Base-by-base conservation (phyloP, 805 yeast genomes). In the Yarrowia yakushimensis region DNA sequence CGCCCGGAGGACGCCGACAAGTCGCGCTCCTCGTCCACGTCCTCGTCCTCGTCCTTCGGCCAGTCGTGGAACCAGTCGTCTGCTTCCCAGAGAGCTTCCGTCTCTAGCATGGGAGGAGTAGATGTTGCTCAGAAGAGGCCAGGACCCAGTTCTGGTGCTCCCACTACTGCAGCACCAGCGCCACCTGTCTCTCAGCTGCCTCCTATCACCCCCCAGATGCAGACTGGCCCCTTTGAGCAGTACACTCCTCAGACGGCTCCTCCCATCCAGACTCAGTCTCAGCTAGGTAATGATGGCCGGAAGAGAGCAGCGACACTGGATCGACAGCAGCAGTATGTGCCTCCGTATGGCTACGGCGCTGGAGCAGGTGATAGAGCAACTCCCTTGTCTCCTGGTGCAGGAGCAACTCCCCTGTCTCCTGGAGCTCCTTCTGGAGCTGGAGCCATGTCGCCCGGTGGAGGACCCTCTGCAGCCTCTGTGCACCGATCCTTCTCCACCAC, bases 291-390 rank as follows among this genome's bases (percentile, higher is more conserved):
- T 1, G 61, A 39, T 10, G 61, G 61, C n/a, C 48, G 61, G 0
- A 55, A 41, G 23, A n/a, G 61, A n/a, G 61, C 61, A 13, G 61
- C 61, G 3, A 55, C 61, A 0, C 36, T 55, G 17, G 61, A 55
- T 10, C 12, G 61, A 10, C 59, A 52, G 59, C 59, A 52, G 43
- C 59, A 52, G 59, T 52, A 52, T n/a, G 59, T 52, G 0, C 59
- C 59, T 3, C 41, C 28, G 18, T 45, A 45, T 12, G 52, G 52
- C 7, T 45, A 45, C 17, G 34, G 34, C 6, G 30, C 28, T 1
- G 43, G 42, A n/a, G n/a, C n/a, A n/a, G n/a, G n/a, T n/a, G n/a
- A n/a, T n/a, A 31, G 43, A 22, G n/a, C 27, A 4, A 37, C 15
- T n/a, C 12, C 17, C 4, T 6, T 18, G 41, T 36, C 31, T 25